These are phyloP conservation scores for Atkinsonella texensis DNA, from an alignment of 2,329 filamentous ascomycete genomes.

Conservation along the genomic window DNA sequence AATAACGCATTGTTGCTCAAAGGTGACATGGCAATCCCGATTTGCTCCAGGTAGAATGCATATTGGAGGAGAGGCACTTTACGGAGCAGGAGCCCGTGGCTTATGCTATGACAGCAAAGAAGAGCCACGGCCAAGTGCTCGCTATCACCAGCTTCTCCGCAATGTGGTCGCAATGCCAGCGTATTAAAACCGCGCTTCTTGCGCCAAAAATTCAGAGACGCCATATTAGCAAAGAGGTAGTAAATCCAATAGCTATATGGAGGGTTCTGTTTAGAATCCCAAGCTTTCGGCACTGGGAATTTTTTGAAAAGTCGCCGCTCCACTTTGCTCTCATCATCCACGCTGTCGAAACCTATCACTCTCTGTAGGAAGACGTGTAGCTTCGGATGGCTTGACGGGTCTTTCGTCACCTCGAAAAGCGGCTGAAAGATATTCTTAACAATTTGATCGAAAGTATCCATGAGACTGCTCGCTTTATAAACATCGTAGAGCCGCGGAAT, in stretches of 20 bases:
- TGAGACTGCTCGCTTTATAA: slow-evolving; percentile 78
- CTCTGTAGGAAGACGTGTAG: slow-evolving; percentile 89
- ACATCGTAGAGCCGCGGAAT: slow-evolving; percentile 91
- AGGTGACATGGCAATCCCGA: slow-evolving; percentile 98
- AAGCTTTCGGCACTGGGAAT: slow-evolving; percentile 79
- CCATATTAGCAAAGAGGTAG: slow-evolving; percentile 88
- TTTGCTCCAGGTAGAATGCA: slow-evolving; percentile 94
- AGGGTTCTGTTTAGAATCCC: slow-evolving; percentile 88
- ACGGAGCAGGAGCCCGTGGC: slow-evolving; percentile 79
- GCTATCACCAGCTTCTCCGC: slow-evolving; percentile 91
- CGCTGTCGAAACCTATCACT: slow-evolving; percentile 93
- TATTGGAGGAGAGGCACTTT: slow-evolving; percentile 95
- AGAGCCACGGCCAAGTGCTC: slow-evolving; percentile 90
- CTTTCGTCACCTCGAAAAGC: slow-evolving; percentile 83
- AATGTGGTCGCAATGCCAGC: slow-evolving; percentile 84
- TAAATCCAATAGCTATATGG: slow-evolving; percentile 99
- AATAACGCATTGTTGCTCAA: slow-evolving; percentile 96
- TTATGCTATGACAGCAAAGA: slow-evolving; percentile 92
- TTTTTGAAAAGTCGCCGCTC: slow-evolving; percentile 92
- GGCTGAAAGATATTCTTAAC: slow-evolving; percentile 87
- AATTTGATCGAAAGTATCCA: slow-evolving; percentile 84
- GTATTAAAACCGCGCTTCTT: slow-evolving; percentile 92
- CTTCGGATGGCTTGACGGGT: slow-evolving; percentile 79
- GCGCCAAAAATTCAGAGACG: slow-evolving; percentile 83
- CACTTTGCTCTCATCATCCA: slow-evolving; percentile 95